Evolutionary conservation across 345 rosid genomes (phyloP).

Genomic region (Citrus glauca): DNA sequence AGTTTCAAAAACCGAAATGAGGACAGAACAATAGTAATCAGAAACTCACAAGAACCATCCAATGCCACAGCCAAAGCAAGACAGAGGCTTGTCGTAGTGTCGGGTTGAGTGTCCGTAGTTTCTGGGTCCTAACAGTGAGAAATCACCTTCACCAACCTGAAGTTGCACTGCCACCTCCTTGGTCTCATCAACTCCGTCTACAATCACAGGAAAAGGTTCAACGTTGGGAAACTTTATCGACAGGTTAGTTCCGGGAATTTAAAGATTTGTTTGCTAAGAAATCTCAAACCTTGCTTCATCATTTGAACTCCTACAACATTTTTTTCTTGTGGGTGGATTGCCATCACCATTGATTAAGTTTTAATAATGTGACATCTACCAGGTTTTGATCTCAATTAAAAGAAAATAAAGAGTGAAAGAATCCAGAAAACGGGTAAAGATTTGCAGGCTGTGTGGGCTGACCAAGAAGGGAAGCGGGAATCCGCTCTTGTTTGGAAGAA

Average conservation of each 20-base stretch:
- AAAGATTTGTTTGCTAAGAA: no score
- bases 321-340: not conserved
- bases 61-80: constrained; percentile 29
- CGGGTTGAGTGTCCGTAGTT: not conserved
- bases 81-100: constrained; percentile 19
- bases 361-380: not conserved
- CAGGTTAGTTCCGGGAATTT: not conserved
- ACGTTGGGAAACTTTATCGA: not conserved
- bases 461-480: not conserved
- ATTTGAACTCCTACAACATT: not conserved
- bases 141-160: constrained; percentile 5
- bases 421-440: no score
- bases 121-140: constrained; percentile 7
- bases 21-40: not conserved
- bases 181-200: not conserved
- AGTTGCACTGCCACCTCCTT: constrained; percentile 1
- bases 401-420: not conserved
- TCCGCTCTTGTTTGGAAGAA: not conserved
- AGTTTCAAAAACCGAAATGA: not conserved
- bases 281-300: constrained; percentile 13
- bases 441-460: not conserved
- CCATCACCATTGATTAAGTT: not conserved
- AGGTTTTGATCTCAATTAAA: not conserved
- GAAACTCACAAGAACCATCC: constrained; percentile 32
- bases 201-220: not conserved